Evolutionary conservation across 768 basidiomycete species (phyloP).

Genomic region (Rhizopogon sp.): DNA sequence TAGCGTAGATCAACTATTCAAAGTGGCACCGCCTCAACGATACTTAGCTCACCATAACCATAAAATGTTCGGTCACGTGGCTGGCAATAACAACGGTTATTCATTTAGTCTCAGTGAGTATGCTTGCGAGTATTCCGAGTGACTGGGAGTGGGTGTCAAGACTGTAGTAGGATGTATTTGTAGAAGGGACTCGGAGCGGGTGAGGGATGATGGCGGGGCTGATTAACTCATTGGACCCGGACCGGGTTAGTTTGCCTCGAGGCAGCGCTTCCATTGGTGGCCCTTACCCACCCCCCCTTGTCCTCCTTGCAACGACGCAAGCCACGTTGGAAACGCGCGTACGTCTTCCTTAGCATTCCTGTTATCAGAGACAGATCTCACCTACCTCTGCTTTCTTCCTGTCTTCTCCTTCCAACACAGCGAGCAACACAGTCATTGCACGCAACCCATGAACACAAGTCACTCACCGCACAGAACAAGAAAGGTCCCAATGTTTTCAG

Average conservation of each 20-base stretch:
- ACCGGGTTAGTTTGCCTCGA: slow-evolving; percentile 27
- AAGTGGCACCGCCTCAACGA: too few species aligned
- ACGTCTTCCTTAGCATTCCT: slow-evolving; percentile 12
- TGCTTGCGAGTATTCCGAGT: too few species aligned
- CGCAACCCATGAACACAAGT: slow-evolving; percentile 42
- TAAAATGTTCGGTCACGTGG: too few species aligned
- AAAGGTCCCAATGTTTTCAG: slow-evolving; percentile 44
- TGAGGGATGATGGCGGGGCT: not conserved
- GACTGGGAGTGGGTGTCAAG: too few species aligned
- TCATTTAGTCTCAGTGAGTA: too few species aligned
- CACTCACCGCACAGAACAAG: slow-evolving; percentile 57
- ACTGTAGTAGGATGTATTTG: too few species aligned
- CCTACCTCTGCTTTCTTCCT: slow-evolving; percentile 27
- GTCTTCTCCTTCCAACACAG: slow-evolving; percentile 16
- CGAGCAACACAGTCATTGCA: slow-evolving; percentile 12
- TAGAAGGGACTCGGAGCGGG: too few species aligned
- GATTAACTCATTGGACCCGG: slow-evolving; percentile 6
- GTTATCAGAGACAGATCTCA: slow-evolving; percentile 29
- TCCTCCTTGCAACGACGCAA: slow-evolving; percentile 32
- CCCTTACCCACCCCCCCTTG: slow-evolving; percentile 50
- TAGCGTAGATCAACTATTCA: too few species aligned
- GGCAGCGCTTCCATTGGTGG: slow-evolving; percentile 50
- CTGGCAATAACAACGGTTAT: too few species aligned
- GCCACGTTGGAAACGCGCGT: slow-evolving; percentile 70
- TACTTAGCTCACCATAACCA: too few species aligned